These are phyloP conservation scores for Glomus cerebriforme DNA, from an alignment of 192 early-diverging fungal species.

Conservation along the genomic window DNA sequence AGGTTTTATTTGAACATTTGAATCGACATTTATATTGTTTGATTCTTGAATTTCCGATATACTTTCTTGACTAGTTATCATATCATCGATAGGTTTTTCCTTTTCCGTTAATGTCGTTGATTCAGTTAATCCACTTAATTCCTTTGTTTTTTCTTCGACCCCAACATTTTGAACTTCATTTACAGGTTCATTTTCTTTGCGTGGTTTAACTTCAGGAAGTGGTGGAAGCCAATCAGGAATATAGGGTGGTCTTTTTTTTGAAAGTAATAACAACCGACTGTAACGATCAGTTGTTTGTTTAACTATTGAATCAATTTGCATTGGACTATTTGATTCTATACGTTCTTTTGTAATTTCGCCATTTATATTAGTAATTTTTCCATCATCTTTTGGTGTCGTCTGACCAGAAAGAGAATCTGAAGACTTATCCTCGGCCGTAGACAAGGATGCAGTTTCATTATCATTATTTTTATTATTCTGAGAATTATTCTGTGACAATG, in stretches of 20 bases:
- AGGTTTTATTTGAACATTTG: neutral
- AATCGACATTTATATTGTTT: neutral
- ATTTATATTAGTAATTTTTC: neutral
- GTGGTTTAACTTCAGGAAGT: slow-evolving; percentile 1
- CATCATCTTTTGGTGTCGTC: neutral
- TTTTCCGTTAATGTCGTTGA: neutral
- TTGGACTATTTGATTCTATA: neutral
- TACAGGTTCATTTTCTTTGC: neutral
- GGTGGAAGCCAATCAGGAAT: slow-evolving; percentile 17
- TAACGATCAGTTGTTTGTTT: neutral
- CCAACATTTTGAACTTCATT: neutral
- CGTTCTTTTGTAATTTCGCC: neutral
- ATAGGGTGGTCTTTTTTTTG: slow-evolving; percentile 1
- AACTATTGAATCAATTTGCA: no score
- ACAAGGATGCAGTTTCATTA: neutral
- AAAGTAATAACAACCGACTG: neutral
- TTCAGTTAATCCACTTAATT: neutral
- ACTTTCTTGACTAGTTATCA: neutral
- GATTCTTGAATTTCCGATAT: neutral
- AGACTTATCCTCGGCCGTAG: neutral
- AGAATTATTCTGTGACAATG: neutral
- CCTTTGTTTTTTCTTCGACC: neutral
- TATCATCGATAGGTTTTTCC: neutral
- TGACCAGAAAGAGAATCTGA: neutral
- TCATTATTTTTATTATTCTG: neutral